Evolutionary conservation across 202 grass and related monocot species (phyloP), one percentile per base, ranked within the genome.

Genomic region (Elaeis oleifera): DNA sequence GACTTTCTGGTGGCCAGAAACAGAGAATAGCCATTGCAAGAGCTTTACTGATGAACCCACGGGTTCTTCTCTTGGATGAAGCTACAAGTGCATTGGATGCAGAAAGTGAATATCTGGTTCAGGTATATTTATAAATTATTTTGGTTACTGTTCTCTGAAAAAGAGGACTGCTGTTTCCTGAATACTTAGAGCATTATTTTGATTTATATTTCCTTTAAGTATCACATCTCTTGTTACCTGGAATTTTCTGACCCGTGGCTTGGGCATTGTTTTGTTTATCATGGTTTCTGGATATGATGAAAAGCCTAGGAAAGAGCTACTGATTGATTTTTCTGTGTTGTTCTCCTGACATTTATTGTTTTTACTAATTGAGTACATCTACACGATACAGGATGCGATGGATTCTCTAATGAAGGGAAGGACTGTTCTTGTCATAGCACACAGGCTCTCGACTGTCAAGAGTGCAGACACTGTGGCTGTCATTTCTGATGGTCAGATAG

Each of bases 1-100:
- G 94, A 58, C 77, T 97, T 64, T 97, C 94, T 0, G 88, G 94
- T 4, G 94, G 94, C 36, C 94, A 97, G 77, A 97, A 97, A 71
- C 94, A 97, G 62, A 91, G 94, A 77, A 76, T 97, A 5, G 94
- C 94, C 16, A 97, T 97, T 26, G 94, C 94, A 11, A 92, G 94
- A 88, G 94, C 94, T 80, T 81, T 97, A 68, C 79, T 97, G 55
- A 97, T 97, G 94, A 97, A 97, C 31, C 94, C 94, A 18, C 67
- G 84, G 54, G 78, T 97, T 70, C 94, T 97, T 69, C 94, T 97
- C 60, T 60, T 92, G 69, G 94, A 97, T 36, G 94, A 97, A 77
- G 94, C 94, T 24, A 99, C 94, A 65, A 99, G 94, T 19, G 94
- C 94, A 29, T 76, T 99, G 39, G 94, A 99, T 63, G 94, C 94